Evolutionary conservation across 2,329 filamentous ascomycete genomes (phyloP), one percentile per base, ranked within the genome.

Genomic region (Rhexocercosporidium sp.): DNA sequence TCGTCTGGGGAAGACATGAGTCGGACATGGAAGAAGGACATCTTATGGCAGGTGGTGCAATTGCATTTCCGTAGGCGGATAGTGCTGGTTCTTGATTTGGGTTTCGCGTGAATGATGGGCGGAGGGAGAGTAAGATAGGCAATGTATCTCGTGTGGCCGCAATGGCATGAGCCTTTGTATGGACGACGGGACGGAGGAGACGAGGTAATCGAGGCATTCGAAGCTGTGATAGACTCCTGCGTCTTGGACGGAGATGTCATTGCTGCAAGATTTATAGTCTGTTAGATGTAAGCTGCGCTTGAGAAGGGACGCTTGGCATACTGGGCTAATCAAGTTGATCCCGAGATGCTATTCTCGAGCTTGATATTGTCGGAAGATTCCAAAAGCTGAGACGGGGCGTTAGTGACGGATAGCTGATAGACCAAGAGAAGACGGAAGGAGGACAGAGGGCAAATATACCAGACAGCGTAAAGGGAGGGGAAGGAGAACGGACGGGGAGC

Each of bases 21-120:
- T 12, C 83, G 81, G 53, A 82, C 73, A 71, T 85, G 83, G 69
- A 84, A 81, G 66, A 81, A 78, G 16, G 79, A 80, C 68, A 81
- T 77, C 70, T 85, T 85, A 59, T 84, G 81, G 73, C 83, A 85
- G 12, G 81, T 79, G 12, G 75, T 81, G 73, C 83, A 85, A 69
- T 85, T 85, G 77, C 83, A 85, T 70, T 75, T 75, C 14, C 70
- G 68, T 46, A 74, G 60, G 4, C 71, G 65, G 22, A 69, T 79
- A 76, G 75, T 80, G 78, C 65, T 81, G 65, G 61, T 31, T 41
- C 37, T 22, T 18, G 14, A 25, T 68, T 31, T 18, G 8, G 54
- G 62, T 3, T 69, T 67, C 11, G 67, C 67, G 59, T 71, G 71
- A 59, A 75, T 75, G 68, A 69, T 63, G 12, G 67, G 64, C 0